Conservation (phyloP, 176 grass and related monocot species). For the Avena atlantica region DNA sequence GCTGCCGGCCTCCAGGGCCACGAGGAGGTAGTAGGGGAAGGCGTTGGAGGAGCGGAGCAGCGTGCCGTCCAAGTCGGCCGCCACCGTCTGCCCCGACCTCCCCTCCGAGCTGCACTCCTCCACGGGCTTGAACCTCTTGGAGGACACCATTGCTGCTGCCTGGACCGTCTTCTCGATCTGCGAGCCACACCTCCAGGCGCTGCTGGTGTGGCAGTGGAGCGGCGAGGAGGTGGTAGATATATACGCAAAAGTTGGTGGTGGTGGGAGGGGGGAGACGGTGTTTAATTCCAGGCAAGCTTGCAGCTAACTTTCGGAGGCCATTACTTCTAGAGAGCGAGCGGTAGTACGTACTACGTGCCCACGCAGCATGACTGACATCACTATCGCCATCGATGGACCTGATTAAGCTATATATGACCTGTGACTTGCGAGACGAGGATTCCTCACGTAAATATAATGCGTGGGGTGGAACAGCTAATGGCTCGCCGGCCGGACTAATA, state of each 20-base stretch:
- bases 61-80: constrained; percentile 91
- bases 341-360: not conserved
- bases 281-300: constrained; percentile 56
- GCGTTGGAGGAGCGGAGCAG: constrained; percentile 82
- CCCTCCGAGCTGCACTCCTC: constrained; percentile 77
- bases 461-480: not conserved
- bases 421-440: constrained; percentile 3
- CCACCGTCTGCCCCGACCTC: constrained; percentile 74
- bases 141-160: not conserved
- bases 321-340: constrained; percentile 61
- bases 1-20: constrained; percentile 93
- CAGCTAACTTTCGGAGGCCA: constrained; percentile 72
- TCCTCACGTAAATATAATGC: not conserved
- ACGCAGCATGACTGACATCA: not conserved
- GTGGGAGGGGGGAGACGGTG: constrained; percentile 43
- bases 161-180: not conserved
- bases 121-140: constrained; percentile 55
- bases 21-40: constrained; percentile 94
- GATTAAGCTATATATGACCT: not conserved
- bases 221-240: constrained; percentile 43
- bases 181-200: not conserved
- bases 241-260: constrained; percentile 49
- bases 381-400: not conserved
- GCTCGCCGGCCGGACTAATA: not conserved
- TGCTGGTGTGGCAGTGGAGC: constrained; percentile 34